Evolutionary conservation across 139 green algal species (phyloP), one percentile per base, ranked within the genome.

Genomic region (Eudorina sp.): DNA sequence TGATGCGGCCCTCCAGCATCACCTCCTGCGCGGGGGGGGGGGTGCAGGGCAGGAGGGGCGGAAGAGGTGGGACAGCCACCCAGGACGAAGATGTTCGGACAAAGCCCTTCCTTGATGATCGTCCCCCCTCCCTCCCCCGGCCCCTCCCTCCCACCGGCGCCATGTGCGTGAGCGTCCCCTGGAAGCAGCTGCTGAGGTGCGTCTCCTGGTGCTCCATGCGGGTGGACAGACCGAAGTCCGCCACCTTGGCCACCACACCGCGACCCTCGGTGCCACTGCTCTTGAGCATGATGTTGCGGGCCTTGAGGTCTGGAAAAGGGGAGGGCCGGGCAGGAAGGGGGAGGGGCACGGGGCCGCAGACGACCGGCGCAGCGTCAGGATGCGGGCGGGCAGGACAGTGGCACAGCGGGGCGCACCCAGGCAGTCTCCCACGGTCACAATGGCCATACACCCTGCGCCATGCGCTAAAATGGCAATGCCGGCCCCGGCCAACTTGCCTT

Each of bases 121-220:
- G n/a, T 31, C 18, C 55, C 38, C 70, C 40, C 70, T 53, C 40
- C 68, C 68, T 31, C n/a, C 29, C 62, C 18, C 55, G 13, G 14
- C 8, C 19, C 29, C 38, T 40, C 36, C 68, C 36, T 31, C 4
- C 41, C 75, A 83, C 75, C 81, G 64, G 62, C 45, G 78, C 87
- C 90, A 93, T 93, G 90, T 93, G 90, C 13, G 87, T 90, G 31
- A 93, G 58, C 2, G 90, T 93, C 45, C 90, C 90, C 87, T 93
- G 90, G 87, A 87, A 91, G 66, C 85, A 83, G 34, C 84, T 89
- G 55, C 62, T 87, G 40, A 94, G 53, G 89, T 95, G 89, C n/a
- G 74, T 90, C 41, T 89, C 58, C 77, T 45, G 34, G 34, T 72
- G 73, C 53, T 91, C 83, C 51, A 95, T 84, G 41, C 79, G 72